These are phyloP conservation scores for Lachancea thermotolerans DNA, from an alignment of 805 yeast genomes.

Conservation along the genomic window DNA sequence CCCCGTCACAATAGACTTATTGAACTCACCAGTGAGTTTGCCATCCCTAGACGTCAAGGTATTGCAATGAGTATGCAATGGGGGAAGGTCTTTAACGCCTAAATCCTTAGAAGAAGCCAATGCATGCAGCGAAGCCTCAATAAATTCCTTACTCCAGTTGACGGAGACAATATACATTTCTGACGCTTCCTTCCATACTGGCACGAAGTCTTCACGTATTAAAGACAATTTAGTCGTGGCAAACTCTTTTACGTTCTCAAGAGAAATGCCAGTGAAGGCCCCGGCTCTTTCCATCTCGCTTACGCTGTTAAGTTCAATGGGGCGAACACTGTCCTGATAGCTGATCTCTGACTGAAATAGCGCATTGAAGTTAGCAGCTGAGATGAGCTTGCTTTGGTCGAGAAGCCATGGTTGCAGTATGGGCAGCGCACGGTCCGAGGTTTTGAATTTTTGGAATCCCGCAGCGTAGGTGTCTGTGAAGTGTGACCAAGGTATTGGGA, in stretches of 20 bases:
- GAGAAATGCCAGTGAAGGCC: constrained; percentile 16
- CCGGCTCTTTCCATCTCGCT: constrained; percentile 15
- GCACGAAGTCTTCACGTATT: constrained; percentile 5
- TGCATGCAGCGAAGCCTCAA: constrained; percentile 11
- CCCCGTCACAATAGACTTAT: constrained; percentile 22
- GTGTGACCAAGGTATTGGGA: constrained; percentile 23
- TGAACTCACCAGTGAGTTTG: constrained; percentile 21
- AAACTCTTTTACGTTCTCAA: constrained; percentile 12
- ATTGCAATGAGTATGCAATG: constrained; percentile 20
- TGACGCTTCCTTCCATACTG: constrained; percentile 1
- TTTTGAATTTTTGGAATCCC: constrained; percentile 12
- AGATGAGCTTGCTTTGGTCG: constrained; percentile 1
- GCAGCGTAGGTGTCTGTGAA: constrained; percentile 20
- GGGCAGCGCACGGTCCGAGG: constrained; percentile 6
- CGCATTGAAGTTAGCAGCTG: constrained; percentile 10
- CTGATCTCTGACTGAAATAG: constrained; percentile 15
- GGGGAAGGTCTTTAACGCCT: constrained; percentile 5
- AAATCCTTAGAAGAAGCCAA: constrained; percentile 5
- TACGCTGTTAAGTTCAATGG: constrained; percentile 23
- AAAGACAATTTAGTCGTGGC: constrained; percentile 4
- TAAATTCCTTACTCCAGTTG: constrained; percentile 29
- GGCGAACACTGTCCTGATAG: constrained; percentile 13
- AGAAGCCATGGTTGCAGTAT: constrained; percentile 1
- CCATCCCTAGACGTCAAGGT: constrained; percentile 10
- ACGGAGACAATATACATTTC: constrained; percentile 23